Evolutionary conservation across 768 basidiomycete species (phyloP).

Genomic region (Tylopilus sp.): DNA sequence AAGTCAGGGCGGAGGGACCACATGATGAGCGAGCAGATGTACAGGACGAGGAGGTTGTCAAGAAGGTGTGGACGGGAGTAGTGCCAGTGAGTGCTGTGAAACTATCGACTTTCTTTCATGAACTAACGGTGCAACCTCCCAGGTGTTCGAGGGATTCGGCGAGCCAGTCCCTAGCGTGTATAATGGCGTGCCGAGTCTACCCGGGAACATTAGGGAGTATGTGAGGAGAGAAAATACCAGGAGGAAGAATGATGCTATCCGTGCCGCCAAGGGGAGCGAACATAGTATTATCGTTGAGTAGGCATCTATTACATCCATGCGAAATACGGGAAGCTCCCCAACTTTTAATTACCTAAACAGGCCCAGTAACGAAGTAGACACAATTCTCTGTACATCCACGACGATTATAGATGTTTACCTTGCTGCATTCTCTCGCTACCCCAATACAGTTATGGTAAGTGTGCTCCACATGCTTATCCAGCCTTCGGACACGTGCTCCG

Average conservation of each 20-base stretch:
- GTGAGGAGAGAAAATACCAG: slow-evolving; percentile 21
- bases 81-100: slow-evolving; percentile 14
- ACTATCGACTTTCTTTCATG: background rate
- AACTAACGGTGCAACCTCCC: background rate
- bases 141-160: slow-evolving; percentile 25
- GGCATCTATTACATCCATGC: background rate
- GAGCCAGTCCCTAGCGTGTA: slow-evolving; percentile 23
- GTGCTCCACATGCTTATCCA: too few species aligned
- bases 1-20: slow-evolving; percentile 21
- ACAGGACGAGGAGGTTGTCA: slow-evolving; percentile 12
- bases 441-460: too few species aligned
- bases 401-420: too few species aligned
- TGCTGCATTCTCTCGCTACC: too few species aligned
- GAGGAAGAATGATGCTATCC: slow-evolving; percentile 23
- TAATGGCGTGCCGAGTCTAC: slow-evolving; percentile 12
- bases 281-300: background rate
- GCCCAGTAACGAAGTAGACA: background rate
- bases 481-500: too few species aligned
- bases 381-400: too few species aligned
- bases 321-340: background rate
- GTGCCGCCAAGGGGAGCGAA: slow-evolving; percentile 36
- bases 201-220: slow-evolving; percentile 21
- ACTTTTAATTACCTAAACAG: background rate
- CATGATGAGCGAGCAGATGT: slow-evolving; percentile 20
- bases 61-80: slow-evolving; percentile 24